Percentiles rank a stretch among this genome's conserved stretches.
Evolutionary conservation across 78 protist species (phyloP).

Genomic region (Cyanophora paradoxa): DNA sequence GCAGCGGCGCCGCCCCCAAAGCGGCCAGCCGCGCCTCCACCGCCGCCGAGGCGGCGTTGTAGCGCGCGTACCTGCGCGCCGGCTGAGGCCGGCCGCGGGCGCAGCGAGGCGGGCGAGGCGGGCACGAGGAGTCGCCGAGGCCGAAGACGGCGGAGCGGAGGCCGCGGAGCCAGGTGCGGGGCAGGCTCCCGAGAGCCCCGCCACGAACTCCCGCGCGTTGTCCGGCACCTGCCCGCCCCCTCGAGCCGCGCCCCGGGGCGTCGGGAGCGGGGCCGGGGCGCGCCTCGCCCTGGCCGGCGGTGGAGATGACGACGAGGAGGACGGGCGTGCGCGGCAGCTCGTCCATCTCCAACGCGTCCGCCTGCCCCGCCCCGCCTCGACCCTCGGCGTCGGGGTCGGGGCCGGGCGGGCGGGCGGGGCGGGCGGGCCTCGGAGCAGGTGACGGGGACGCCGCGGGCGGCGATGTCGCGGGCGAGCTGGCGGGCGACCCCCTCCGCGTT

Average conservation of each 20-base stretch:
- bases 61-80: slow-evolving; percentile 6
- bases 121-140: slow-evolving; percentile 57
- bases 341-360: slow-evolving; percentile 9
- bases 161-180: neutral
- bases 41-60: neutral
- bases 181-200: too few relatives aligned
- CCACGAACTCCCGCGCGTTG: slow-evolving; percentile 45
- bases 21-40: slow-evolving; percentile 1
- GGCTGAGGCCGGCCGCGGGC: too few relatives aligned
- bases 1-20: neutral
- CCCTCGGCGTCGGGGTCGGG: too few relatives aligned
- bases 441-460: neutral
- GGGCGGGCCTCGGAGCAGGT: neutral
- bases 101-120: too few relatives aligned
- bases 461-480: neutral
- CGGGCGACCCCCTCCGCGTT: slow-evolving; percentile 50
- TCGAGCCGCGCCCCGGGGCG: too few relatives aligned
- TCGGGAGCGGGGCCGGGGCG: too few relatives aligned
- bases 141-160: slow-evolving; percentile 45
- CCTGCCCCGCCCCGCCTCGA: too few relatives aligned
- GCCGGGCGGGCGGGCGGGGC: too few relatives aligned
- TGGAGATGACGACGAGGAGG: slow-evolving; percentile 35
- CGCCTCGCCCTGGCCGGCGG: slow-evolving; percentile 67
- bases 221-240: too few relatives aligned
- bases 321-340: neutral